A percentile compares a stretch with the other conserved stretches of the same genome.
Evolutionary conservation across 768 basidiomycete genomes (phyloP).

Genomic region (Phanerochaete carnosa): DNA sequence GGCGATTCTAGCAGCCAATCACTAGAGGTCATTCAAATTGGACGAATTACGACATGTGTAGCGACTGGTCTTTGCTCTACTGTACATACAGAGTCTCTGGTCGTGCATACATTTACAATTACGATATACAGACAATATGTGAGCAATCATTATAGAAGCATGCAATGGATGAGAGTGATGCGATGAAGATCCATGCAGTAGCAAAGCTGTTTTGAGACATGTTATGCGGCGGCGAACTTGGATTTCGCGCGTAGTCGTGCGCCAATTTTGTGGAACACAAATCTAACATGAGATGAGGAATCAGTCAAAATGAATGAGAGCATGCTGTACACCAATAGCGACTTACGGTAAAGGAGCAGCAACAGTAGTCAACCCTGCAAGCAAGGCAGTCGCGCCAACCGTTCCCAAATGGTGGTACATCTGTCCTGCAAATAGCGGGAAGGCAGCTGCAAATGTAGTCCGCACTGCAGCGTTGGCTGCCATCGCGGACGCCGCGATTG

Average conservation of each 20-base stretch:
- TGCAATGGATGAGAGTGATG: conserved; percentile 23
- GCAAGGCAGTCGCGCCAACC: conserved; percentile 36
- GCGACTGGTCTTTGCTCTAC: too few species aligned
- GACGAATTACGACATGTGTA: too few species aligned
- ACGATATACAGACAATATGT: too few species aligned
- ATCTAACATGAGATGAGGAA: conserved; percentile 26
- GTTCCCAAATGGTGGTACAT: conserved; percentile 38
- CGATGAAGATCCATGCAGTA: not conserved
- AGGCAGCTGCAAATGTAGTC: conserved; percentile 35
- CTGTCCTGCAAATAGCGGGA: conserved; percentile 39
- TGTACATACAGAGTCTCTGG: too few species aligned
- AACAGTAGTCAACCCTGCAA: conserved; percentile 37
- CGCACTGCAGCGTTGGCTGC: conserved; percentile 58
- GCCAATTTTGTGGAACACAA: conserved; percentile 47
- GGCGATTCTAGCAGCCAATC: not conserved
- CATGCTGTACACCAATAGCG: not conserved
- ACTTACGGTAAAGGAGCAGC: conserved; percentile 36
- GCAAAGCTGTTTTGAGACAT: not conserved
- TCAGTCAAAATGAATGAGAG: not conserved
- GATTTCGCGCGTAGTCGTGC: conserved; percentile 41
- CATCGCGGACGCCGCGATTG: conserved; percentile 57
- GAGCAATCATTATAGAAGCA: too few species aligned
- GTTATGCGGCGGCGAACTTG: not conserved
- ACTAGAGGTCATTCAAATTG: not conserved
- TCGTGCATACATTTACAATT: too few species aligned